Evolutionary conservation across 1,139 yeast genomes (phyloP).

Genomic region (Pichiaceae sp.): DNA sequence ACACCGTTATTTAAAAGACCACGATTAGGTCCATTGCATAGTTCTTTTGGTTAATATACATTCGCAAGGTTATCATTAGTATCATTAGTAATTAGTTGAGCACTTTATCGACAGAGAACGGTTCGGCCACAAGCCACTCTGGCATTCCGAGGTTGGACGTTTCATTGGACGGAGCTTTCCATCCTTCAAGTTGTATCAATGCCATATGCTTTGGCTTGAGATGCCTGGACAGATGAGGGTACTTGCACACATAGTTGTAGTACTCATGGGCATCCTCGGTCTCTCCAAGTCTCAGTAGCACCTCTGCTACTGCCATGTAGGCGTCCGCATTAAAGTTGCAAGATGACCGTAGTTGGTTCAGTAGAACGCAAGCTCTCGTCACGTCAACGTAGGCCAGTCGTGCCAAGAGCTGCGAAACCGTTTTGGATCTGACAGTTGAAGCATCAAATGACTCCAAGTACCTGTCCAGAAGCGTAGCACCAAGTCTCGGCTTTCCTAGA

Average conservation of each 20-base stretch:
- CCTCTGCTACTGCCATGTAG: slow-evolving; percentile 12
- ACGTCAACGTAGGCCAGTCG: slow-evolving; percentile 1
- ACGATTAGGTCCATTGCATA: too few species aligned
- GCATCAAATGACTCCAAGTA: too few species aligned
- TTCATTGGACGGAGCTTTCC: not conserved
- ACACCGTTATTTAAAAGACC: too few species aligned
- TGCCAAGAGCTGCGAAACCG: too few species aligned
- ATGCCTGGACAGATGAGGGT: slow-evolving; percentile 3
- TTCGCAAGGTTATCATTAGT: too few species aligned
- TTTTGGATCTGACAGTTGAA: too few species aligned
- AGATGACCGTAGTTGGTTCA: slow-evolving; percentile 3
- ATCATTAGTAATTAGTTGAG: too few species aligned
- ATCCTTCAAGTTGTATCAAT: not conserved
- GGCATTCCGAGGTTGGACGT: not conserved
- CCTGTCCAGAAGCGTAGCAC: too few species aligned
- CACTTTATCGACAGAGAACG: not conserved
- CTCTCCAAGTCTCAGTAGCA: slow-evolving; percentile 13
- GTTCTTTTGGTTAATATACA: too few species aligned
- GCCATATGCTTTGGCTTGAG: slow-evolving; percentile 1
- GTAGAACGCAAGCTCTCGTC: slow-evolving; percentile 1
- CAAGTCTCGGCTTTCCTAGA: too few species aligned
- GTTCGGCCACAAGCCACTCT: not conserved
- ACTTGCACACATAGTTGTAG: slow-evolving; percentile 9
- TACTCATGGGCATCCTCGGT: slow-evolving; percentile 10
- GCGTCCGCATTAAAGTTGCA: slow-evolving; percentile 7